Evolutionary conservation across 441 rosid species (phyloP).

Genomic region (Omphalea diandra): DNA sequence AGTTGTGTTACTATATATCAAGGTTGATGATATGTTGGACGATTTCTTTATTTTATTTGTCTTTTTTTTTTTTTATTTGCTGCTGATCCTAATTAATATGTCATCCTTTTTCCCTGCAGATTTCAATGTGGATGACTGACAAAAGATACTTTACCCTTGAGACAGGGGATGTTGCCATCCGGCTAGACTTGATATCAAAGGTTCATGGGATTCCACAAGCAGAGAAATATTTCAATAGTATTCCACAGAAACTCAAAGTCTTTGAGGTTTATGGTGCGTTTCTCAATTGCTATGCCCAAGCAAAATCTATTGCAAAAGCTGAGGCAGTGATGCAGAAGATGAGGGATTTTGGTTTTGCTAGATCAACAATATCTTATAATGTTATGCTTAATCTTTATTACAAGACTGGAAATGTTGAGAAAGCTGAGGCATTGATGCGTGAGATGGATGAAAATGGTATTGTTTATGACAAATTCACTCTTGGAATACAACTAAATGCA

Average conservation of each 20-base stretch:
- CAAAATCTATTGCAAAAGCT: conserved; percentile 38
- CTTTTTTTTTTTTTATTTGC: background rate
- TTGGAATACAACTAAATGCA: conserved; percentile 33
- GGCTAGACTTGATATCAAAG: conserved; percentile 47
- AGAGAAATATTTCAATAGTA: conserved; percentile 35
- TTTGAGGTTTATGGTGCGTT: conserved; percentile 39
- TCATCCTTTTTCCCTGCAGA: conserved; percentile 27
- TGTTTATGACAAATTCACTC: conserved; percentile 29
- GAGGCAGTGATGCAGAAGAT: conserved; percentile 39
- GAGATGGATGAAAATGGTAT: conserved; percentile 41
- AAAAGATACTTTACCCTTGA: conserved; percentile 25
- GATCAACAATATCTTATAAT: conserved; percentile 25
- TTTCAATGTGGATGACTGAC: conserved; percentile 52
- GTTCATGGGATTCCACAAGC: conserved; percentile 41
- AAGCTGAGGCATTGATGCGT: conserved; percentile 23
- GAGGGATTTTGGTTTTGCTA: conserved; percentile 35
- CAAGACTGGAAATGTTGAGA: conserved; percentile 26
- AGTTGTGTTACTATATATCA: background rate
- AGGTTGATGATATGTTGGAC: background rate
- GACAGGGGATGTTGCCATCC: conserved; percentile 35
- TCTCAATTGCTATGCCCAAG: conserved; percentile 40
- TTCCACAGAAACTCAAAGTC: conserved; percentile 25
- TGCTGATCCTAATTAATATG: background rate
- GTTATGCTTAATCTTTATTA: conserved; percentile 34
- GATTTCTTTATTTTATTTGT: background rate